phyloP scores from a whole-genome alignment of 106 monocot species.

The Phalaenopsis equestris region DNA sequence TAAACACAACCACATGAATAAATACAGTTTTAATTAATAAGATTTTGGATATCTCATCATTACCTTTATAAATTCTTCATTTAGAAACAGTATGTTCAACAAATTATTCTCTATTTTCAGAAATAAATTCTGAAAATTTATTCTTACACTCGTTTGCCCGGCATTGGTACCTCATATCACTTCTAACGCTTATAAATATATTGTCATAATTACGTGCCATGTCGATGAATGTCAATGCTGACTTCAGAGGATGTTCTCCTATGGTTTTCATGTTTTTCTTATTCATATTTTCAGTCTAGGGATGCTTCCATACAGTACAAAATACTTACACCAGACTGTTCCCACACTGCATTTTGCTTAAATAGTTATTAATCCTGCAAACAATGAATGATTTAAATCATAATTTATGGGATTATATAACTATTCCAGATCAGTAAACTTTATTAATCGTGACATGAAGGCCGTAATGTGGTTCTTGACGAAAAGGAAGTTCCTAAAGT shows the following conservation, averaged over 20 bases:
- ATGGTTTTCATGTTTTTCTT: background rate
- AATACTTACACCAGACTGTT: background rate
- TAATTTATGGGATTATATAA: background rate
- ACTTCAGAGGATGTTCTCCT: background rate
- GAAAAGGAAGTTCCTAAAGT: conserved; percentile 83
- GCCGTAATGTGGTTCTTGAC: conserved; percentile 91
- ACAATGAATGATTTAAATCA: background rate
- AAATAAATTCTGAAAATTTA: too few species aligned
- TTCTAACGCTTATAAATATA: too few species aligned
- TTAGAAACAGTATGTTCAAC: too few species aligned
- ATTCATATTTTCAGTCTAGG: background rate
- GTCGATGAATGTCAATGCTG: background rate
- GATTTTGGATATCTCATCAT: too few species aligned
- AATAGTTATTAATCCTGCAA: background rate
- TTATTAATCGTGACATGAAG: conserved; percentile 21
- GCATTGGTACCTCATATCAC: too few species aligned
- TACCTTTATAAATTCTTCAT: too few species aligned
- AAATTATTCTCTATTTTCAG: too few species aligned
- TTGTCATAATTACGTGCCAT: background rate
- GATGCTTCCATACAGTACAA: background rate
- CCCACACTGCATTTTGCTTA: background rate
- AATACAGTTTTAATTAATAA: too few species aligned
- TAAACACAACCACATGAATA: too few species aligned
- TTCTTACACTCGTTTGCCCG: too few species aligned
- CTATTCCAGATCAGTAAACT: background rate